Conservation (phyloP, 1,139 yeast species). For the Meyerozyma guilliermondii region DNA sequence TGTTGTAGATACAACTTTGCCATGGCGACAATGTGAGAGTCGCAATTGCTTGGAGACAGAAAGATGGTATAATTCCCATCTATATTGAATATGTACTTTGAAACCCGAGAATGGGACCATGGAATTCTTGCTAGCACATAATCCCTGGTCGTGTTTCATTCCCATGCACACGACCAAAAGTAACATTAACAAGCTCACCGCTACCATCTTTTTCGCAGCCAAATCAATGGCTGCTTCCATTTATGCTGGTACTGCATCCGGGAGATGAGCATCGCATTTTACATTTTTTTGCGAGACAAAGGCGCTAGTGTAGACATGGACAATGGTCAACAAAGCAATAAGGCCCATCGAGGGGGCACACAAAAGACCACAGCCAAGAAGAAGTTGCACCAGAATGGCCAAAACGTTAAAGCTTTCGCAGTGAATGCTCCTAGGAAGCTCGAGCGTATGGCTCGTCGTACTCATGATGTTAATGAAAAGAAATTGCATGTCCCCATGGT, state of each 20-base stretch:
- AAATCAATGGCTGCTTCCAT: background rate
- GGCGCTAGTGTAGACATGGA: slow-evolving; percentile 6
- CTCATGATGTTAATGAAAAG: slow-evolving; percentile 82
- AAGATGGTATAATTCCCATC: slow-evolving; percentile 27
- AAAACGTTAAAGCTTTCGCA: slow-evolving; percentile 91
- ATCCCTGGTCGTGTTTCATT: background rate
- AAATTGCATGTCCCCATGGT: slow-evolving; percentile 96
- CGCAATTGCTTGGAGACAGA: slow-evolving; percentile 44
- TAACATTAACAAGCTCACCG: background rate
- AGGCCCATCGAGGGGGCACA: slow-evolving; percentile 52
- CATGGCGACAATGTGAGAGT: slow-evolving; percentile 52
- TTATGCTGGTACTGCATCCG: background rate
- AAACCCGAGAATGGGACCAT: slow-evolving; percentile 51
- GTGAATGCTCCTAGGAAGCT: slow-evolving; percentile 88
- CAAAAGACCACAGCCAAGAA: slow-evolving; percentile 68
- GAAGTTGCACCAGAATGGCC: slow-evolving; percentile 87
- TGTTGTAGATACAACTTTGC: slow-evolving; percentile 45
- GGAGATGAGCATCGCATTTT: slow-evolving; percentile 1
- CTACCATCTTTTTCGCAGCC: background rate
- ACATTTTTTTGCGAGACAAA: background rate
- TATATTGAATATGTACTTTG: slow-evolving; percentile 49
- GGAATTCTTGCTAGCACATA: background rate
- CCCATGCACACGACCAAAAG: background rate
- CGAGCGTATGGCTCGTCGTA: slow-evolving; percentile 77
- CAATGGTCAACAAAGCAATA: slow-evolving; percentile 45